phyloP scores from a whole-genome alignment of 257 asterid species.

The Scutellaria barbata region DNA sequence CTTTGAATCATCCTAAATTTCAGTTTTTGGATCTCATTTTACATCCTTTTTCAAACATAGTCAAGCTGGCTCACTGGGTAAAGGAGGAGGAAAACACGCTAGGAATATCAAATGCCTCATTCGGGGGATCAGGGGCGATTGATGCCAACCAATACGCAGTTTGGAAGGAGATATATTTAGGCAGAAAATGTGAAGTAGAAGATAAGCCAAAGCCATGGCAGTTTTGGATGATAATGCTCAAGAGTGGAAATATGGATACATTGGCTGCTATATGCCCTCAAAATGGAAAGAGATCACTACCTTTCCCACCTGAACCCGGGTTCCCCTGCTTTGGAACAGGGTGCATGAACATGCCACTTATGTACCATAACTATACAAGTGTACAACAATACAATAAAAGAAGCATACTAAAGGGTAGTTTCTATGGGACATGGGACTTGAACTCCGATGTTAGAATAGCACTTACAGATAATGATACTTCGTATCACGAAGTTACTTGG shows the following conservation, averaged over 20 bases:
- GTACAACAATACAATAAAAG: constrained; percentile 34
- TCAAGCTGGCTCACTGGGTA: constrained; percentile 49
- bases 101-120: constrained; percentile 35
- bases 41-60: constrained; percentile 5
- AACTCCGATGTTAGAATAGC: constrained; percentile 34
- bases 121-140: constrained; percentile 17
- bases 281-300: constrained; percentile 50
- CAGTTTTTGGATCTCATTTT: background rate
- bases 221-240: constrained; percentile 70
- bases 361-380: constrained; percentile 56
- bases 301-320: constrained; percentile 43
- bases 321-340: constrained; percentile 68
- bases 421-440: constrained; percentile 68
- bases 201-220: constrained; percentile 66
- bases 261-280: constrained; percentile 57
- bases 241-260: constrained; percentile 71
- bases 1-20: background rate
- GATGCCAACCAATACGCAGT: constrained; percentile 54
- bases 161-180: constrained; percentile 55
- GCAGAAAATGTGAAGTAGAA: constrained; percentile 55
- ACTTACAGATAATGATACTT: constrained; percentile 31
- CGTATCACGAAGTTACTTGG: constrained; percentile 54
- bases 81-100: constrained; percentile 52
- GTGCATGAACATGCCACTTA: constrained; percentile 64
- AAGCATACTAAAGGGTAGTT: constrained; percentile 48